Conservation (phyloP, 1,284 basidiomycete species). For the Nidula niveotomentosa region DNA sequence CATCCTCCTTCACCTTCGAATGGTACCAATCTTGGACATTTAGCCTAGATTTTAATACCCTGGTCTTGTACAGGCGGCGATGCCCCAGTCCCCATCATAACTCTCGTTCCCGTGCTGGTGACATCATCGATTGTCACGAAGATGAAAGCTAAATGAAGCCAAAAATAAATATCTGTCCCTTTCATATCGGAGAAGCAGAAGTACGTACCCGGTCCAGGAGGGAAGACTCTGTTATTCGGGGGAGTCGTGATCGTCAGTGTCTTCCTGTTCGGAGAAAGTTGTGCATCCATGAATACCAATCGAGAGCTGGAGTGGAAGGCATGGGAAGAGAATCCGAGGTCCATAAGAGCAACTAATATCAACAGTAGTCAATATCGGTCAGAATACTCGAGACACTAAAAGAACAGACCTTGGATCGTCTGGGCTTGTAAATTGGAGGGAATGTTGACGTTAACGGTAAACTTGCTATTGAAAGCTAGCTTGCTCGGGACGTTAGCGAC, state of each 20-base stretch:
- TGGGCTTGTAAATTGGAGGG: conserved; percentile 23
- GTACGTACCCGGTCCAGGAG: conserved; percentile 45
- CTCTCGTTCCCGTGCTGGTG: conserved; percentile 36
- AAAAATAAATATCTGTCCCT: neutral
- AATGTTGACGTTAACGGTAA: conserved; percentile 34
- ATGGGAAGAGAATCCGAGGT: conserved; percentile 47
- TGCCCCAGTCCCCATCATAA: conserved; percentile 39
- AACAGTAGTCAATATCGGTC: neutral
- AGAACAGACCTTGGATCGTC: conserved; percentile 31
- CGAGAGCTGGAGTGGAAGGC: conserved; percentile 45
- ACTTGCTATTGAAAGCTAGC: conserved; percentile 36
- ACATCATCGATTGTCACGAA: conserved; percentile 47
- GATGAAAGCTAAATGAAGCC: conserved; percentile 13
- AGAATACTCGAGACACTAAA: too few species aligned
- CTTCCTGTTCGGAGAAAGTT: conserved; percentile 29
- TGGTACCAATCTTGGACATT: too few species aligned
- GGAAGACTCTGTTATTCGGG: conserved; percentile 44
- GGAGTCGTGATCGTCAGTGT: conserved; percentile 42
- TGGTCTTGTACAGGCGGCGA: conserved; percentile 18
- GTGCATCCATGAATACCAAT: conserved; percentile 43
- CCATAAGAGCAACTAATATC: conserved; percentile 39
- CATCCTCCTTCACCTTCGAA: too few species aligned
- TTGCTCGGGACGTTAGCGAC: conserved; percentile 32
- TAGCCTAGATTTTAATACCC: conserved; percentile 4
- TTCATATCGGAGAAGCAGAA: neutral